Evolutionary conservation across 768 basidiomycete species (phyloP).

Genomic region (Podaxis sp.): DNA sequence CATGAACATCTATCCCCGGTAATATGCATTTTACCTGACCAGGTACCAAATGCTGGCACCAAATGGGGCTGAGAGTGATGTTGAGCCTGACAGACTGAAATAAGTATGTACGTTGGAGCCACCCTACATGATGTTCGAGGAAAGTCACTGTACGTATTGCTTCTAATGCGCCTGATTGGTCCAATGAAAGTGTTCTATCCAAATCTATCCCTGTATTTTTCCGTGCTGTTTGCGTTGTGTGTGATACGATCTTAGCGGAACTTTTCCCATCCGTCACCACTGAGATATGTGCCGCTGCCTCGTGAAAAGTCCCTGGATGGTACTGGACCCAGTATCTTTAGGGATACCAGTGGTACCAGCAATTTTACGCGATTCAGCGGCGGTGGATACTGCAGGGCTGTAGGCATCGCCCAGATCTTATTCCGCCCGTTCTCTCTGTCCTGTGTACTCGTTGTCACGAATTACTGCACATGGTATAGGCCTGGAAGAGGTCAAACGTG

Average conservation of each 20-base stretch:
- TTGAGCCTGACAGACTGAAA: too few relatives aligned
- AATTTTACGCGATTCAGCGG: not conserved
- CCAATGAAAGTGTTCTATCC: not conserved
- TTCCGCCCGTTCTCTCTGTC: not conserved
- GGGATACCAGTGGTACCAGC: too few relatives aligned
- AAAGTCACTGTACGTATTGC: not conserved
- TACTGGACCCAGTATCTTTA: not conserved
- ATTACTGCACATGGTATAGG: not conserved
- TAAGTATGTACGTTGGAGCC: not conserved
- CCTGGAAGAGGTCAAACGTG: not conserved
- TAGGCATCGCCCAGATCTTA: not conserved
- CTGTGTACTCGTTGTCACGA: not conserved
- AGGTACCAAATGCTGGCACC: not conserved
- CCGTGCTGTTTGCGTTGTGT: not conserved
- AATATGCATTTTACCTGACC: not conserved
- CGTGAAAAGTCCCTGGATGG: not conserved
- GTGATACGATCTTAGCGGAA: not conserved
- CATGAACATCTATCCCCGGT: not conserved
- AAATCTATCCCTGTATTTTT: not conserved
- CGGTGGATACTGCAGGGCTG: not conserved
- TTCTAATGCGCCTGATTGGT: not conserved
- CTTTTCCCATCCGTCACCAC: not conserved
- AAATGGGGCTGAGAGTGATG: not conserved
- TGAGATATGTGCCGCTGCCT: not conserved
- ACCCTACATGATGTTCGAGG: not conserved